phyloP scores from a whole-genome alignment of 306 rosid species.

The Mimosa pudica region DNA sequence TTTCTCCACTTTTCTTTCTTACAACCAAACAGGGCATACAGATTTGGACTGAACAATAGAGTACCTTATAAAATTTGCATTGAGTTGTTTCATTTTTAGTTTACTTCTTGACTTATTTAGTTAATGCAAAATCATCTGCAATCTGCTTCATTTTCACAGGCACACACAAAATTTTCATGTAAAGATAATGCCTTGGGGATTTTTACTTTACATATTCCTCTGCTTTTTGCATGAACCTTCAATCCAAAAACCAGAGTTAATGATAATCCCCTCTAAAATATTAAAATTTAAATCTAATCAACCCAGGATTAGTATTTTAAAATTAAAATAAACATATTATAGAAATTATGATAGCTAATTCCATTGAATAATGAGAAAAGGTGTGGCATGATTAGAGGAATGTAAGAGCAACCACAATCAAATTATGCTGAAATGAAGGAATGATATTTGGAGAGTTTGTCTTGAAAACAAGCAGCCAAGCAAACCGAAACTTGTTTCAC shows the following conservation, averaged over 20 bases:
- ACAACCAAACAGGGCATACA: too few relatives aligned
- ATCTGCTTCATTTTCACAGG: neutral
- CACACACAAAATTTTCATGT: neutral
- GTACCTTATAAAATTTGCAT: neutral
- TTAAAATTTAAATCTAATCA: neutral
- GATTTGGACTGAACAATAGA: too few relatives aligned
- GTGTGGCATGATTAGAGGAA: slow-evolving; percentile 50
- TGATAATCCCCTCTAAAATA: neutral
- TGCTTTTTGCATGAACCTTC: neutral
- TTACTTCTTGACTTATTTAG: neutral
- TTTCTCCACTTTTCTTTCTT: too few relatives aligned
- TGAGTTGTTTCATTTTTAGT: neutral
- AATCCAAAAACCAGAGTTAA: neutral
- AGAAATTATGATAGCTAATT: neutral
- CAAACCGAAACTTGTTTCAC: slow-evolving; percentile 36
- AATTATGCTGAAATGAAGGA: slow-evolving; percentile 47
- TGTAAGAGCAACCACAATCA: slow-evolving; percentile 36
- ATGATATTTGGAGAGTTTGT: slow-evolving; percentile 35
- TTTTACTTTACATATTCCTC: neutral
- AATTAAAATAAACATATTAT: neutral
- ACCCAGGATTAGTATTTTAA: neutral
- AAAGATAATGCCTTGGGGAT: neutral
- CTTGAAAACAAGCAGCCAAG: slow-evolving; percentile 32
- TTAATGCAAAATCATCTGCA: neutral
- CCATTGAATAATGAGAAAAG: slow-evolving; percentile 13